phyloP scores from a whole-genome alignment of 345 rosid genomes.

The Capsella bursapastoris region DNA sequence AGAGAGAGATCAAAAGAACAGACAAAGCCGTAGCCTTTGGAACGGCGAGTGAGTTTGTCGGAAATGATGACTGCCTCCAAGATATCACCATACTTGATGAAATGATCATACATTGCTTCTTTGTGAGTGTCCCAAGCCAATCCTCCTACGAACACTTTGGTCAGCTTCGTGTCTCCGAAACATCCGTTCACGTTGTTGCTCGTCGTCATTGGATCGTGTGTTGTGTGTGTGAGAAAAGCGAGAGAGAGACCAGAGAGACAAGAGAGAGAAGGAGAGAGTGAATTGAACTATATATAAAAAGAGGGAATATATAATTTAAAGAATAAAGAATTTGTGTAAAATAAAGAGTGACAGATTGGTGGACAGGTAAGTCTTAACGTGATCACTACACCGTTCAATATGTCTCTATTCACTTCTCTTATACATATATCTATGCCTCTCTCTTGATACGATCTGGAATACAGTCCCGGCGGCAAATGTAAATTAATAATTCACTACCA shows the following conservation, averaged over 20 bases:
- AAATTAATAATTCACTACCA: background rate
- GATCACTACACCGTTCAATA: slow-evolving; percentile 42
- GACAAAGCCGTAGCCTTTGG: slow-evolving; percentile 99
- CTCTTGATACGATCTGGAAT: background rate
- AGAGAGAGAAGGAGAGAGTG: slow-evolving; percentile 40
- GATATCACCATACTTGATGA: slow-evolving; percentile 89
- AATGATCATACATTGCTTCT: slow-evolving; percentile 84
- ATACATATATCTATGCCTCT: background rate
- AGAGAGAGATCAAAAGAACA: slow-evolving; percentile 19
- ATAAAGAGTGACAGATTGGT: slow-evolving; percentile 73
- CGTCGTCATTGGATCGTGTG: slow-evolving; percentile 47
- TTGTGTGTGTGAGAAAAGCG: background rate
- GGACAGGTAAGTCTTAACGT: slow-evolving; percentile 55
- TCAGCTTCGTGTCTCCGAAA: slow-evolving; percentile 90
- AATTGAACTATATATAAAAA: slow-evolving; percentile 11
- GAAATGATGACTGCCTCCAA: slow-evolving; percentile 94
- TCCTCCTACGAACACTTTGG: slow-evolving; percentile 97
- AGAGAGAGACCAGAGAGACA: slow-evolving; percentile 15
- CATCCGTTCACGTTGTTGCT: slow-evolving; percentile 56
- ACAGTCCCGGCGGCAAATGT: background rate
- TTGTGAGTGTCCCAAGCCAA: slow-evolving; percentile 96
- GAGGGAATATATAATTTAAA: slow-evolving; percentile 22
- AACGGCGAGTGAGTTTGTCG: slow-evolving; percentile 88
- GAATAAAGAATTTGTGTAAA: slow-evolving; percentile 42
- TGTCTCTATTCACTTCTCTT: slow-evolving; percentile 13